These are phyloP conservation scores for Dichotomopilus funicola DNA, from an alignment of 2,329 filamentous ascomycete genomes.

Conservation along the genomic window DNA sequence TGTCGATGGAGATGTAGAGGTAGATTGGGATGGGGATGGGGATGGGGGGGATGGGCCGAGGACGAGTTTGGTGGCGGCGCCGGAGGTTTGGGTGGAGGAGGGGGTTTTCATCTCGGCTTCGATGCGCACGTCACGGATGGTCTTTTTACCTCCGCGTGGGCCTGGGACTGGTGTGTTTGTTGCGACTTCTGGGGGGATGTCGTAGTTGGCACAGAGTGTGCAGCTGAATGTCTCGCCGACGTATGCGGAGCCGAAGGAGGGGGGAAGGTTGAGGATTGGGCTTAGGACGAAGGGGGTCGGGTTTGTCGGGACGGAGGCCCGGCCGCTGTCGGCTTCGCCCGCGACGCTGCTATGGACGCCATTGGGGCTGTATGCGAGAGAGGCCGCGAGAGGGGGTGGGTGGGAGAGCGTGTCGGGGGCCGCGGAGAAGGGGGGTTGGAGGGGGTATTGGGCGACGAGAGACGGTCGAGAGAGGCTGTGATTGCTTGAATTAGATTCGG, in stretches of 20 bases:
- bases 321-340: not conserved
- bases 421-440: slow-evolving; percentile 40
- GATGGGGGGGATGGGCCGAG: too few species aligned
- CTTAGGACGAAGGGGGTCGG: slow-evolving; percentile 52
- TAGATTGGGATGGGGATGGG: too few species aligned
- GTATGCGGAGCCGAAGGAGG: slow-evolving; percentile 88
- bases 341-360: slow-evolving; percentile 16
- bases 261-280: slow-evolving; percentile 72
- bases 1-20: too few species aligned
- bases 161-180: slow-evolving; percentile 3
- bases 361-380: slow-evolving; percentile 59
- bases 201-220: slow-evolving; percentile 93
- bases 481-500: slow-evolving; percentile 5
- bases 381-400: slow-evolving; percentile 52
- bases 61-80: too few species aligned
- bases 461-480: slow-evolving; percentile 76
- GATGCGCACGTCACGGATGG: slow-evolving; percentile 71
- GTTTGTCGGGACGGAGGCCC: slow-evolving; percentile 33
- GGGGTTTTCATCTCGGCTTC: slow-evolving; percentile 86
- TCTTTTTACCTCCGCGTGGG: slow-evolving; percentile 28
- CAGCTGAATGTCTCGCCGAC: slow-evolving; percentile 94
- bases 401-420: slow-evolving; percentile 33
- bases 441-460: slow-evolving; percentile 63
- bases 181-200: slow-evolving; percentile 37
- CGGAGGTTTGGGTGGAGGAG: not conserved